Evolutionary conservation across 306 rosid genomes (phyloP).

Genomic region (Dryas drummondii): DNA sequence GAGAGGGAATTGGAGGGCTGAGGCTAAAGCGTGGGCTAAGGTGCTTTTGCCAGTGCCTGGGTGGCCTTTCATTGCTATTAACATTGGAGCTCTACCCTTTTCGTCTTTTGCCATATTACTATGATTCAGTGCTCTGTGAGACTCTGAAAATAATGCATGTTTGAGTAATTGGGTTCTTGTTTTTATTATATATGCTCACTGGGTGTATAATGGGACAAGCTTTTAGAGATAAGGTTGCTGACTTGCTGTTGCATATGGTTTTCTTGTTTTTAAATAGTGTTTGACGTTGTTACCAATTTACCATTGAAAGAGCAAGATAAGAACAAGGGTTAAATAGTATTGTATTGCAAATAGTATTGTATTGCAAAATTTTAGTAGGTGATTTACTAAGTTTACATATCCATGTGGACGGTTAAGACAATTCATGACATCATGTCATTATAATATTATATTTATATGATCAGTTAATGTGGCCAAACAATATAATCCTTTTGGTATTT

Average conservation of each 20-base stretch:
- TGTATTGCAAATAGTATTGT: too few relatives aligned
- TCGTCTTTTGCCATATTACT: not conserved
- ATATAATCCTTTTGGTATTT: too few relatives aligned
- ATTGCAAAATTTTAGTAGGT: too few relatives aligned
- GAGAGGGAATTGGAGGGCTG: constrained; percentile 48
- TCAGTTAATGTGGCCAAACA: too few relatives aligned
- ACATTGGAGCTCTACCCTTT: constrained; percentile 8
- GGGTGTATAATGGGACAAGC: not conserved
- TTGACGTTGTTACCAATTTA: too few relatives aligned
- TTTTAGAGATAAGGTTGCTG: not conserved
- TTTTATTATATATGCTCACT: not conserved
- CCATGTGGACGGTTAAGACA: too few relatives aligned
- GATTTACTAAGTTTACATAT: too few relatives aligned
- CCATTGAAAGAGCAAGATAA: not conserved
- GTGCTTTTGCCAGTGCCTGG: constrained; percentile 66
- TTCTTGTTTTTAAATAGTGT: not conserved
- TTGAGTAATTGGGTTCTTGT: too few relatives aligned
- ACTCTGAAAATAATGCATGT: not conserved
- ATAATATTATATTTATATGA: too few relatives aligned
- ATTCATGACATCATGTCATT: too few relatives aligned
- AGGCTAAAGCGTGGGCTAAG: constrained; percentile 45
- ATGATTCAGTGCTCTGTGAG: not conserved
- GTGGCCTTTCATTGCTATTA: constrained; percentile 75
- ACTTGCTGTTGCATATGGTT: not conserved
- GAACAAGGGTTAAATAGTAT: too few relatives aligned